Conservation (phyloP, 2,329 filamentous ascomycete species). For the Colletotrichum simmondsii region DNA sequence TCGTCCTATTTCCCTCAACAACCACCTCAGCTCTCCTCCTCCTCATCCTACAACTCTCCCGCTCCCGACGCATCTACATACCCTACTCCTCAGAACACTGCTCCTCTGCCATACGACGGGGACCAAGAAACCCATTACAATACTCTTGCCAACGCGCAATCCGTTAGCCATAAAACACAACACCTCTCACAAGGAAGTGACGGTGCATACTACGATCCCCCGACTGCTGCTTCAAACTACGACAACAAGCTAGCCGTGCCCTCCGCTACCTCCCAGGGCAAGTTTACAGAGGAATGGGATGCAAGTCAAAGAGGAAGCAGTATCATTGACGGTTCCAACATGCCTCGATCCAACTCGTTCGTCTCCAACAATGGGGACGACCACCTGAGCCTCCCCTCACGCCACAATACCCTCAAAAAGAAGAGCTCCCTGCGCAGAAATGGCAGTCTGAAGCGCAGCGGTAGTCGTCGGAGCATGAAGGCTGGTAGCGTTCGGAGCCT, state of each 20-base stretch:
- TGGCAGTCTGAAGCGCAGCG: conserved; percentile 80
- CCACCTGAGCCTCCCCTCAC: conserved; percentile 51
- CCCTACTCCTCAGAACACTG: not conserved
- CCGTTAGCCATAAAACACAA: not conserved
- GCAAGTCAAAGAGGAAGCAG: conserved; percentile 75
- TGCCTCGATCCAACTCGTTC: conserved; percentile 72
- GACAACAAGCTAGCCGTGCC: not conserved
- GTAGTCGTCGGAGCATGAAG: conserved; percentile 83
- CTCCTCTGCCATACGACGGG: conserved; percentile 9
- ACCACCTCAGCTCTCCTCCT: conserved; percentile 2
- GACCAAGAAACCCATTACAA: conserved; percentile 35
- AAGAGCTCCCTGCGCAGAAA: conserved; percentile 81
- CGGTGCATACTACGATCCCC: not conserved
- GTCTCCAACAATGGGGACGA: conserved; percentile 62
- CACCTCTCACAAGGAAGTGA: conserved; percentile 1
- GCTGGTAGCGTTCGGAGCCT: conserved; percentile 90
- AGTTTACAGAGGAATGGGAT: conserved; percentile 79
- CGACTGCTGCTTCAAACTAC: not conserved
- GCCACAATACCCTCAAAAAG: conserved; percentile 86
- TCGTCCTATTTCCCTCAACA: conserved; percentile 31
- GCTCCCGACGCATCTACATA: not conserved
- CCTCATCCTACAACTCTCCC: not conserved
- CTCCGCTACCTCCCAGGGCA: conserved; percentile 48
- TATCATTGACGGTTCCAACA: conserved; percentile 62
- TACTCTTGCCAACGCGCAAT: conserved; percentile 36